phyloP scores from a whole-genome alignment of 140 eudicot genomes.

The Bidens hawaiensis region DNA sequence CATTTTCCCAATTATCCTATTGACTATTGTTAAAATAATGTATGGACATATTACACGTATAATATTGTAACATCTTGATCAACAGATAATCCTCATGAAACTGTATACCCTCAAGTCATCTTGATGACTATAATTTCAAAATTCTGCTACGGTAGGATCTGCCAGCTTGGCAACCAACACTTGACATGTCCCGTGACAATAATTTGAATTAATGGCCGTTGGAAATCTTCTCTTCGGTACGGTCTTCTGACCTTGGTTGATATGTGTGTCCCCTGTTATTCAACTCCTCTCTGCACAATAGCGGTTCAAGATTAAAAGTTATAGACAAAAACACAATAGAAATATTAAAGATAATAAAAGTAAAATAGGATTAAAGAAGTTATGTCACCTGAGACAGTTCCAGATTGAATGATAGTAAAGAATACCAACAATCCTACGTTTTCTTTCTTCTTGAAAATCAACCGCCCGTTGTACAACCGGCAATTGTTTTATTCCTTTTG shows the following conservation, averaged over 20 bases:
- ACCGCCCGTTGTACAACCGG: slow-evolving; percentile 78
- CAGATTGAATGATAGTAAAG: slow-evolving; percentile 71
- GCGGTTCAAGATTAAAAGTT: not conserved
- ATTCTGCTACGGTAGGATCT: not conserved
- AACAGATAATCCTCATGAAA: not conserved
- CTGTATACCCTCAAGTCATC: not conserved
- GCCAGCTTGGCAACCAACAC: not conserved
- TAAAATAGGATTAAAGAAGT: not conserved
- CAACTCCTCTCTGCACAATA: slow-evolving; percentile 50
- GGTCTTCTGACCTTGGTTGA: slow-evolving; percentile 45
- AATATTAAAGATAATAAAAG: not conserved
- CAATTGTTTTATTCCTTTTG: slow-evolving; percentile 81
- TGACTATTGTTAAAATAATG: not conserved
- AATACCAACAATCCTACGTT: slow-evolving; percentile 53
- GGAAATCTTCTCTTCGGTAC: slow-evolving; percentile 23
- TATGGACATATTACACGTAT: slow-evolving; percentile 31
- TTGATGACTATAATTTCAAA: slow-evolving; percentile 11
- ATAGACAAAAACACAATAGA: not conserved
- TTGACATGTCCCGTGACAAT: not conserved
- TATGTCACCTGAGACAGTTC: slow-evolving; percentile 63
- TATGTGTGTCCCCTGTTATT: slow-evolving; percentile 34
- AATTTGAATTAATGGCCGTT: slow-evolving; percentile 29
- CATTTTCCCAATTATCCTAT: slow-evolving; percentile 12
- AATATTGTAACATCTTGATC: slow-evolving; percentile 19
- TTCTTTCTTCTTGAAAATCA: slow-evolving; percentile 58